phyloP scores from a whole-genome alignment of 306 rosid species.

The Rubus idaeus region DNA sequence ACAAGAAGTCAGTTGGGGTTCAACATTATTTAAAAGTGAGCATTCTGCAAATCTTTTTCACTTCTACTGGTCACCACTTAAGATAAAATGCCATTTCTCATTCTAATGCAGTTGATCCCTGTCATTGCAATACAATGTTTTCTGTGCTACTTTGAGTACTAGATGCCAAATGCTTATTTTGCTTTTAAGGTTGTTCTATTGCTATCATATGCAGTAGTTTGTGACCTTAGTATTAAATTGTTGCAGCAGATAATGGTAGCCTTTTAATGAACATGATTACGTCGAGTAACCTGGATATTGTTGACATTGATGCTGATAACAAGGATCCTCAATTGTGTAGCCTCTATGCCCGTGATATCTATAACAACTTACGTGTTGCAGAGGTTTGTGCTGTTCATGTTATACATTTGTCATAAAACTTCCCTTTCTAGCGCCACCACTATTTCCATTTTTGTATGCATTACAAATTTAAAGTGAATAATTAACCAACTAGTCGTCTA shows the following conservation, averaged over 20 bases:
- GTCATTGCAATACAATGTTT: neutral
- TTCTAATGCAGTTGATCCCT: neutral
- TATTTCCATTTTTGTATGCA: neutral
- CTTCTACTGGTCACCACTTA: neutral
- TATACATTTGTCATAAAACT: slow-evolving; percentile 5
- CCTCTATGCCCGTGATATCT: slow-evolving; percentile 74
- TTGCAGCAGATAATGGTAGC: slow-evolving; percentile 39
- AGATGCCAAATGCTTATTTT: slow-evolving; percentile 7
- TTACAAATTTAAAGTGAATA: neutral
- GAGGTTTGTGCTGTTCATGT: slow-evolving; percentile 58
- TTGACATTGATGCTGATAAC: slow-evolving; percentile 63
- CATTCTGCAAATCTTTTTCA: neutral
- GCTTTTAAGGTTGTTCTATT: neutral
- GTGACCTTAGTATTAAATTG: slow-evolving; percentile 16
- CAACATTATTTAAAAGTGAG: neutral
- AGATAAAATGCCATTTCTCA: neutral
- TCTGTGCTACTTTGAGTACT: slow-evolving; percentile 1
- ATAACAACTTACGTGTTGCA: slow-evolving; percentile 53
- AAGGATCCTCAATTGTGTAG: slow-evolving; percentile 70
- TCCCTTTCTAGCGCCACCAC: slow-evolving; percentile 8
- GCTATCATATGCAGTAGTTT: neutral
- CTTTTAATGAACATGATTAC: slow-evolving; percentile 25
- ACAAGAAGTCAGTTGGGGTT: neutral
- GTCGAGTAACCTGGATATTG: slow-evolving; percentile 39
- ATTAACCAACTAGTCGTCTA: neutral